These are phyloP conservation scores for Buxus sempervirens DNA, from an alignment of 164 flowering plant genomes.

Conservation along the genomic window DNA sequence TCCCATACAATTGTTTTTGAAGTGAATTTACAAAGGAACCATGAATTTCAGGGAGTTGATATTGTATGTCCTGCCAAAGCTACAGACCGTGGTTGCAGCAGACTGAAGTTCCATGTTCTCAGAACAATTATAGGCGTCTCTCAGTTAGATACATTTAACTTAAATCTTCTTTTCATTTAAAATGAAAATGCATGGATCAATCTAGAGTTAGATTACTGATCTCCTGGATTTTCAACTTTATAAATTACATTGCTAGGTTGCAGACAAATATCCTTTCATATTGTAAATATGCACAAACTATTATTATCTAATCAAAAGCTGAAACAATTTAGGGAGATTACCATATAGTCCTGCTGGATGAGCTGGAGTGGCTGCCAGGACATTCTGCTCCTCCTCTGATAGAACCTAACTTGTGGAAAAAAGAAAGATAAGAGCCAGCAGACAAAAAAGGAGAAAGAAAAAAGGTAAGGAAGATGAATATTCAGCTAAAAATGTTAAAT, in stretches of 20 bases:
- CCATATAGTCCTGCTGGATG: conserved; percentile 90
- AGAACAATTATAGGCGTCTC: neutral
- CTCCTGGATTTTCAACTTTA: neutral
- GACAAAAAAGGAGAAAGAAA: neutral
- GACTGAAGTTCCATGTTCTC: neutral
- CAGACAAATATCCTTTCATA: neutral
- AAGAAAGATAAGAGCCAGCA: neutral
- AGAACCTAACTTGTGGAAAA: conserved; percentile 50
- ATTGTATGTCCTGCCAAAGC: too few relatives aligned
- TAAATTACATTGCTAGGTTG: neutral
- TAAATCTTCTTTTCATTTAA: neutral
- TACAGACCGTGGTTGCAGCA: too few relatives aligned
- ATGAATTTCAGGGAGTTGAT: too few relatives aligned
- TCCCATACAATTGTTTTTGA: too few relatives aligned
- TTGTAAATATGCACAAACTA: too few relatives aligned
- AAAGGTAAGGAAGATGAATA: too few relatives aligned
- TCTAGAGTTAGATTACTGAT: neutral
- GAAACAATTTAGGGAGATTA: conserved; percentile 12
- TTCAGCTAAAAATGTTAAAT: neutral
- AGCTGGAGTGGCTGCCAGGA: conserved; percentile 91
- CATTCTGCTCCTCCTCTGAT: conserved; percentile 75
- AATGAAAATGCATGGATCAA: neutral
- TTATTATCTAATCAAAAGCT: too few relatives aligned
- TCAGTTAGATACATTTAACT: too few relatives aligned
- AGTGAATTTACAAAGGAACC: too few relatives aligned